Percentiles rank a stretch among this genome's conserved stretches.
These are phyloP conservation scores for Agroathelia rolfsii DNA, from an alignment of 1,284 basidiomycete genomes.

Conservation along the genomic window DNA sequence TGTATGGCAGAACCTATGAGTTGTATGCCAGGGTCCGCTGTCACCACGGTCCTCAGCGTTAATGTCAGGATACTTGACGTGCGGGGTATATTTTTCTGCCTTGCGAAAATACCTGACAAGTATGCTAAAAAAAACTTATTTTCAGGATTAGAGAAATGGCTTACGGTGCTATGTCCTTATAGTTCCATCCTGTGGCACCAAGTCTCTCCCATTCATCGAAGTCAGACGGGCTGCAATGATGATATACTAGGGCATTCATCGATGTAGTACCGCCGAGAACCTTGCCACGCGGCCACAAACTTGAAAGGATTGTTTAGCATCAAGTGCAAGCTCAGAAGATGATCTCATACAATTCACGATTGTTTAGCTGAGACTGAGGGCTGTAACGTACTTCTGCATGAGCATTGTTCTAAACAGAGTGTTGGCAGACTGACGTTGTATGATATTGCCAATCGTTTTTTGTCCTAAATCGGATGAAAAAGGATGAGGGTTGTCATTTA, in stretches of 20 bases:
- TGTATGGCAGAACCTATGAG: slow-evolving; percentile 10
- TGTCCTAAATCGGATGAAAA: no score
- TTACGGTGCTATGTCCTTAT: slow-evolving; percentile 21
- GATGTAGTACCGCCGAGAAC: slow-evolving; percentile 25
- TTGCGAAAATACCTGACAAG: slow-evolving; percentile 22
- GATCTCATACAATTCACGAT: slow-evolving; percentile 16
- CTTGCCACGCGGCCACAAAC: slow-evolving; percentile 25
- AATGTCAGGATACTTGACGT: slow-evolving; percentile 11
- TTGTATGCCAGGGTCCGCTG: slow-evolving; percentile 16
- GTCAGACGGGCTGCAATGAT: slow-evolving; percentile 22
- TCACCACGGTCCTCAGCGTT: slow-evolving; percentile 14
- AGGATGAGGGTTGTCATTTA: no score
- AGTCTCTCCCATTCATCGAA: slow-evolving; percentile 29
- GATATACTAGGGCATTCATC: slow-evolving; percentile 21
- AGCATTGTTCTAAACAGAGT: neutral
- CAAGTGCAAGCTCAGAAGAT: no score
- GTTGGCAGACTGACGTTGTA: slow-evolving; percentile 13
- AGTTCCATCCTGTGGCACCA: slow-evolving; percentile 28
- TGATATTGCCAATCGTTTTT: slow-evolving; percentile 20
- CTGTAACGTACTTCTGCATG: slow-evolving; percentile 8
- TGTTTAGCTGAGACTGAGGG: slow-evolving; percentile 15
- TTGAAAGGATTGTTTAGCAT: no score
- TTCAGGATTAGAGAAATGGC: slow-evolving; percentile 5
- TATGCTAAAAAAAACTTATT: neutral
- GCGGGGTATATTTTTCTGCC: slow-evolving; percentile 17